Percentiles rank a stretch among this genome's conserved stretches.
phyloP scores from a whole-genome alignment of 352 stramenopile genomes.

The Pythium monospermum region DNA sequence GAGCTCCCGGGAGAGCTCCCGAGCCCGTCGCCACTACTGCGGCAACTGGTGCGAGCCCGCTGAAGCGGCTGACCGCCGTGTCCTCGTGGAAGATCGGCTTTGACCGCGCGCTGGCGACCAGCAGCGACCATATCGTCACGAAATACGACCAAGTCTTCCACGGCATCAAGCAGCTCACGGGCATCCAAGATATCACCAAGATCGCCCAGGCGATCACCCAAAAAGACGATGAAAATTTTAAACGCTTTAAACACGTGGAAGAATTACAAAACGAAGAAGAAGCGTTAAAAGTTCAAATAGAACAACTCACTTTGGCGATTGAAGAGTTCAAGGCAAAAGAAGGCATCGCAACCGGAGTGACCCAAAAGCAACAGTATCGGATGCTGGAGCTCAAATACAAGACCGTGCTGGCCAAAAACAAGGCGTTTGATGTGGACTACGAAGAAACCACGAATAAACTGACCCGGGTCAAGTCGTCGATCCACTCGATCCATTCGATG shows the following conservation, averaged over 20 bases:
- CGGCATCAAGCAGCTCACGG: conserved; percentile 49
- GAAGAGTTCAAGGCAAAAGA: conserved; percentile 66
- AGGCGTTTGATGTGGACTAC: conserved; percentile 46
- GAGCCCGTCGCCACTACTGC: neutral
- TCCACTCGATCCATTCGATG: conserved; percentile 74
- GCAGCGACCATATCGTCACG: conserved; percentile 36
- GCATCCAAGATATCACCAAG: conserved; percentile 41
- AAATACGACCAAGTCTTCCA: conserved; percentile 67
- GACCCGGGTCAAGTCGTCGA: conserved; percentile 53
- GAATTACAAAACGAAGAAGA: conserved; percentile 59
- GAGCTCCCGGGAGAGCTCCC: no score
- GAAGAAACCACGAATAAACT: conserved; percentile 53
- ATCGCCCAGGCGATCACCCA: conserved; percentile 45
- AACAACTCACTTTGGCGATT: conserved; percentile 38
- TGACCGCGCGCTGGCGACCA: conserved; percentile 45
- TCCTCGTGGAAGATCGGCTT: conserved; percentile 77
- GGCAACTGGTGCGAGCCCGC: conserved; percentile 19
- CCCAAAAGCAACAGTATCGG: conserved; percentile 51
- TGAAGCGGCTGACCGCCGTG: conserved; percentile 47
- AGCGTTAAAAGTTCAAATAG: conserved; percentile 39
- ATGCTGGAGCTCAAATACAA: conserved; percentile 34
- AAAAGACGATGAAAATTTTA: conserved; percentile 76
- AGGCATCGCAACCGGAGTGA: conserved; percentile 51
- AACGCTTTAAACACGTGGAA: conserved; percentile 74
- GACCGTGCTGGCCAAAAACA: conserved; percentile 31